A percentile compares a stretch with the other conserved stretches of the same genome.
These are phyloP conservation scores for Yamadazyma akitaensis DNA, from an alignment of 805 yeast species.

Conservation along the genomic window DNA sequence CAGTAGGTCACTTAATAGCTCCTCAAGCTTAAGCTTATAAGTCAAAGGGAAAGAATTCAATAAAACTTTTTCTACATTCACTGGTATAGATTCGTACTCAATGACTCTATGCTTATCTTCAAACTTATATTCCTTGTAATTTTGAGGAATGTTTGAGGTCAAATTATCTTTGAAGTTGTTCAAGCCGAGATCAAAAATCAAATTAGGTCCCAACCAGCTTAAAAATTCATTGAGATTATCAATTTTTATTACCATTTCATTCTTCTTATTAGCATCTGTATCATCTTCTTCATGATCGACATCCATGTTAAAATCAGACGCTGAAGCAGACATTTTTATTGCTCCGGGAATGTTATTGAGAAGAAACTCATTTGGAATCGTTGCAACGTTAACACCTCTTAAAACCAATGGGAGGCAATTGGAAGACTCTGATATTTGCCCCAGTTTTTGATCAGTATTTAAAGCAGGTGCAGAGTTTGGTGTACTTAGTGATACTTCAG, in stretches of 20 bases:
- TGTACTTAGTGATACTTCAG: background rate
- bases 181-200: conserved; percentile 35
- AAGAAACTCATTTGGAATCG: conserved; percentile 56
- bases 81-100: conserved; percentile 1
- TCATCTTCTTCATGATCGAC: conserved; percentile 37
- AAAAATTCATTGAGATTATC: conserved; percentile 31
- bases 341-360: conserved; percentile 28
- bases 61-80: conserved; percentile 21
- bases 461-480: background rate
- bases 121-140: background rate
- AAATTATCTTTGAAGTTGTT: conserved; percentile 14
- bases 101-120: background rate
- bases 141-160: conserved; percentile 7
- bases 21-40: conserved; percentile 31
- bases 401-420: conserved; percentile 68
- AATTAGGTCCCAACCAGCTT: conserved; percentile 40
- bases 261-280: conserved; percentile 24
- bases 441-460: background rate
- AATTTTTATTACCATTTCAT: conserved; percentile 28
- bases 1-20: conserved; percentile 25
- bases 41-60: conserved; percentile 27
- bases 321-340: conserved; percentile 14
- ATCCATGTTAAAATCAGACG: conserved; percentile 29
- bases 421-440: conserved; percentile 34
- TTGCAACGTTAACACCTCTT: conserved; percentile 57